Evolutionary conservation across 352 stramenopile species (phyloP).

Genomic region (Phytophthora nicotianae): DNA sequence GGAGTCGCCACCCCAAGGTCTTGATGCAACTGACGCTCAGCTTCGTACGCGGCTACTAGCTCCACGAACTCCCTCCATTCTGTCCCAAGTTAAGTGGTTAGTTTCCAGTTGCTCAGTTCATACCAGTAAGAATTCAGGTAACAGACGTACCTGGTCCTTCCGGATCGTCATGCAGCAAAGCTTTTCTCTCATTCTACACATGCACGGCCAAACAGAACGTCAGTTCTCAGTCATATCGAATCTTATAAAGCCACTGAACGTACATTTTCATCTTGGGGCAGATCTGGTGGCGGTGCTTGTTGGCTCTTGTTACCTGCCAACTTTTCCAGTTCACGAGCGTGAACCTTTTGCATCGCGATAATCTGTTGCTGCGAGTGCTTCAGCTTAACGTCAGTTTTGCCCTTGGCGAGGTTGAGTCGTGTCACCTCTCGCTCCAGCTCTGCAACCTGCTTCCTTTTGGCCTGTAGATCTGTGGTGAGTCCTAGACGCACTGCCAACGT

Average conservation of each 20-base stretch:
- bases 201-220: neutral
- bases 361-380: conserved; percentile 59
- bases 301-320: conserved; percentile 4
- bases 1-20: neutral
- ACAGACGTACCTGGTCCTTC: conserved; percentile 23
- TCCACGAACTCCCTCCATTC: conserved; percentile 64
- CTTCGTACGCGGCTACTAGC: conserved; percentile 47
- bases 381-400: conserved; percentile 31
- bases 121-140: neutral
- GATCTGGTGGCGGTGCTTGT: conserved; percentile 2
- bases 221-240: neutral
- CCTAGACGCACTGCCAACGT: conserved; percentile 62
- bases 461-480: conserved; percentile 55
- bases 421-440: conserved; percentile 42
- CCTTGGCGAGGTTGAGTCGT: conserved; percentile 25
- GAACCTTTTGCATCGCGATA: conserved; percentile 57
- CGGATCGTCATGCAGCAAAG: neutral
- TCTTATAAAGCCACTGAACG: neutral
- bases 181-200: conserved; percentile 24
- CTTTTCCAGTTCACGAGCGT: conserved; percentile 51
- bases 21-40: conserved; percentile 38
- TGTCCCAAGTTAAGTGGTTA: conserved; percentile 9
- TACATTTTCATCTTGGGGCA: conserved; percentile 23
- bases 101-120: neutral
- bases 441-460: conserved; percentile 51